Percentiles rank a stretch among this genome's conserved stretches.
Evolutionary conservation across 495 filamentous ascomycete species (phyloP).

Genomic region (Pyrenula massariospora): DNA sequence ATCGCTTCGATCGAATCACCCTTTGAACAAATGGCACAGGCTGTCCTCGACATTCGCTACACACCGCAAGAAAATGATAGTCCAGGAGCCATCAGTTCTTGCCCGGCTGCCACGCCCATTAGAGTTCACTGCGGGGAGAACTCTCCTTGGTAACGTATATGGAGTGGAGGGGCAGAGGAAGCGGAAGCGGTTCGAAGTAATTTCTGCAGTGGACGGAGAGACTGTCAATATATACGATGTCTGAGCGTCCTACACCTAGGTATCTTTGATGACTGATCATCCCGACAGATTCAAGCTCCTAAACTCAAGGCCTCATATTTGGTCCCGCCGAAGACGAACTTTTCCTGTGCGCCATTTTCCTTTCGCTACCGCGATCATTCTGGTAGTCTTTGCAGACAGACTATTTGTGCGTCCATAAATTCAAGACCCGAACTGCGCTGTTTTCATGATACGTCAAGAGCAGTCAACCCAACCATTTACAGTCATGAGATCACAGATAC

Average conservation of each 20-base stretch:
- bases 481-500: constrained; percentile 20
- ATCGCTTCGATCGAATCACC: no score
- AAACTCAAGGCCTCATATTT: constrained; percentile 75
- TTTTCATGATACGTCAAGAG: neutral
- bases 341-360: constrained; percentile 69
- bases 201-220: constrained; percentile 80
- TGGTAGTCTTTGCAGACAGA: constrained; percentile 19
- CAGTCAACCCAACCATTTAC: neutral
- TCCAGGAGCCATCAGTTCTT: constrained; percentile 41
- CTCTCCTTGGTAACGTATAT: constrained; percentile 58
- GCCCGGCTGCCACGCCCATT: constrained; percentile 56
- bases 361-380: constrained; percentile 40
- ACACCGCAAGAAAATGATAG: no score
- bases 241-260: no score
- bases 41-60: no score
- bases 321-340: constrained; percentile 65
- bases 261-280: no score
- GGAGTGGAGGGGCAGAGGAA: constrained; percentile 62
- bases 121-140: constrained; percentile 44
- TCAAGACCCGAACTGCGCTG: neutral
- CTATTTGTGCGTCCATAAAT: neutral
- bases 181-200: constrained; percentile 77
- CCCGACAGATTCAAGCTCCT: constrained; percentile 72
- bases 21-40: no score
- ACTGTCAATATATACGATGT: constrained; percentile 91